Percentiles rank a stretch among this genome's conserved stretches.
These are phyloP conservation scores for Davidsoniella eucalypti DNA, from an alignment of 2,329 filamentous ascomycete species.

Conservation along the genomic window DNA sequence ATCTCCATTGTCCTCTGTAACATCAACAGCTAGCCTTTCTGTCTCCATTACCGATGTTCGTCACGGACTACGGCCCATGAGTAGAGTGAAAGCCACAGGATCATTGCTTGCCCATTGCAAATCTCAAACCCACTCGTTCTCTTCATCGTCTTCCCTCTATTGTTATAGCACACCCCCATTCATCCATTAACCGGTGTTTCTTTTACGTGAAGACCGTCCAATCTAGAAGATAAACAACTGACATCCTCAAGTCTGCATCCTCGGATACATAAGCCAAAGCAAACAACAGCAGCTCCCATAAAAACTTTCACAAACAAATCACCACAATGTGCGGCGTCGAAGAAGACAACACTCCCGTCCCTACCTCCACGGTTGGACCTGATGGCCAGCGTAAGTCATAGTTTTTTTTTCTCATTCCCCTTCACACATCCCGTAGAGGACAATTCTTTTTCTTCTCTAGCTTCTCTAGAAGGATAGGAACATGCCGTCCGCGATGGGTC, in stretches of 20 bases:
- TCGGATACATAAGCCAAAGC: background rate
- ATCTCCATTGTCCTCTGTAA: too few species aligned
- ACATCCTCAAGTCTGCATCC: too few species aligned
- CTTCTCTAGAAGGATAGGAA: too few species aligned
- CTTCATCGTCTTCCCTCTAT: background rate
- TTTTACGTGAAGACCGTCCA: background rate
- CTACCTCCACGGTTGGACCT: background rate
- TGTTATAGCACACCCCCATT: slow-evolving; percentile 1
- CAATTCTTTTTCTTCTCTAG: too few species aligned
- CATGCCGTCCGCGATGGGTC: background rate
- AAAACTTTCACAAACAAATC: background rate
- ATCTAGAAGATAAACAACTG: too few species aligned
- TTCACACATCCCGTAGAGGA: too few species aligned
- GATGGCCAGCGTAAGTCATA: slow-evolving; percentile 9
- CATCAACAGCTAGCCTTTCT: background rate
- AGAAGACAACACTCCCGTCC: slow-evolving; percentile 11
- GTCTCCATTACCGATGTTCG: background rate
- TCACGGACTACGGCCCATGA: too few species aligned
- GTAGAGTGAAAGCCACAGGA: too few species aligned
- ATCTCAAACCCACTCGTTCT: background rate
- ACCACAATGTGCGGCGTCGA: slow-evolving; percentile 11
- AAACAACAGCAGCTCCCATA: background rate
- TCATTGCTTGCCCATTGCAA: background rate
- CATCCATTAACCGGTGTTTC: slow-evolving; percentile 4
- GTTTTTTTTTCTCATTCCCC: background rate